Evolutionary conservation across 2,329 filamentous ascomycete genomes (phyloP), one percentile per base, ranked within the genome.

Genomic region (Xylaria sp.): DNA sequence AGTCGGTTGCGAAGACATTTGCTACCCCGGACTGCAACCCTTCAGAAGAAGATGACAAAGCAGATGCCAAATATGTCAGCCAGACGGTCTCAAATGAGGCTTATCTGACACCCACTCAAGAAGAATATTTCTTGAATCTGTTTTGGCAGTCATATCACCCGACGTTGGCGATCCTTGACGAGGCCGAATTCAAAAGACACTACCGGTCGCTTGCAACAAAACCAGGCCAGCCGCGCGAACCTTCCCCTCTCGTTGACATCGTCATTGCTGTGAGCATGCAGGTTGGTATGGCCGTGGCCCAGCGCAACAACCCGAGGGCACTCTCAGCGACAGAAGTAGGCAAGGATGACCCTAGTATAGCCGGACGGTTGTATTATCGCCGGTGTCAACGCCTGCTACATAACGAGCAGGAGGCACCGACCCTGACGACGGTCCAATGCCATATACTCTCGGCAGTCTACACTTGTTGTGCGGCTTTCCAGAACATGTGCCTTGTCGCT

Each of bases 251-350:
- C 0, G 83, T 85, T 0, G 86, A 88, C 66, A 86, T 87, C 28
- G 76, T 87, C 41, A 74, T 88, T 18, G 86, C 86, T 0, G 65
- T 87, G 10, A 85, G 83, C 68, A 83, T 88, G 79, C 85, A 87
- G 74, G 82, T 83, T 48, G 81, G 82, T 18, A 75, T 81, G 41
- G 76, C 76, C 7, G 67, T 75, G 6, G 71, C 67, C 25, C 72
- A 80, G 41, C 69, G 73, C 15, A 67, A 64, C 61, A 70, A 66
- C 43, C 13, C 66, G 3, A 71, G 58, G 28, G 62, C 39, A 54
- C 64, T 70, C 46, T 59, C 70, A 18, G 66, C 67, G 36, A 65
- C 67, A 13, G 72, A 74, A 46, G 69, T 72, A 31, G 73, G 72
- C 12, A 70, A 67, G 58, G 70, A 72, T 33, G 83, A 85, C 66